Evolutionary conservation across 768 basidiomycete genomes (phyloP).

Genomic region (Imleria badia): DNA sequence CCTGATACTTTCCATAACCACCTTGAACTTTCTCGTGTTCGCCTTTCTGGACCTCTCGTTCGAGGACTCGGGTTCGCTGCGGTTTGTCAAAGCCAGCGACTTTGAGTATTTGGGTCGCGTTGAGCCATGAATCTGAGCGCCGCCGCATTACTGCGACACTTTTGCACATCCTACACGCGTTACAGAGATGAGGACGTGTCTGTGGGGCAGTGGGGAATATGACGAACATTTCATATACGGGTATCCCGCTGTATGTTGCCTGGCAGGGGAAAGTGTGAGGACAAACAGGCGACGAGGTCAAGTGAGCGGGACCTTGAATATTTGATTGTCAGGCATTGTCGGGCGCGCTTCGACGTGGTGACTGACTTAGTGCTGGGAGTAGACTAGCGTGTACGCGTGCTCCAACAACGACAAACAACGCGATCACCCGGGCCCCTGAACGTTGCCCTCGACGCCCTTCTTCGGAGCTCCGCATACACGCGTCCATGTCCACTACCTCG

Average conservation of each 20-base stretch:
- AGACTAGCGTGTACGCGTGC: slow-evolving; percentile 33
- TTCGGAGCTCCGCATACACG: slow-evolving; percentile 3
- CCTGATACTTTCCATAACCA: slow-evolving; percentile 99
- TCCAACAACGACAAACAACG: slow-evolving; percentile 43
- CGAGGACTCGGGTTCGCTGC: slow-evolving; percentile 93
- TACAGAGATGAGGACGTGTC: slow-evolving; percentile 35
- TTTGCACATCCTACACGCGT: slow-evolving; percentile 82
- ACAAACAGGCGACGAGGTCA: background rate
- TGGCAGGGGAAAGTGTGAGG: slow-evolving; percentile 32
- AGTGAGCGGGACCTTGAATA: slow-evolving; percentile 70
- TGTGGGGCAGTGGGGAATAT: slow-evolving; percentile 31
- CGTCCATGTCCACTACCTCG: background rate
- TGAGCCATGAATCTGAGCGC: slow-evolving; percentile 94
- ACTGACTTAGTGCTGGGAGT: slow-evolving; percentile 18
- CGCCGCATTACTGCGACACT: slow-evolving; percentile 97
- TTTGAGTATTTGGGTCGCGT: slow-evolving; percentile 98
- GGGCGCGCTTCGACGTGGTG: background rate
- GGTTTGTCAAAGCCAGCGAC: slow-evolving; percentile 99
- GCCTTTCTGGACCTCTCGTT: slow-evolving; percentile 97
- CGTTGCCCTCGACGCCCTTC: background rate
- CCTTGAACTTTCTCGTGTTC: slow-evolving; percentile 99
- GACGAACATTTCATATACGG: slow-evolving; percentile 87
- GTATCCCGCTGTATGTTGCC: slow-evolving; percentile 93
- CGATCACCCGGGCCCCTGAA: slow-evolving; percentile 24
- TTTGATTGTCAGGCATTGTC: slow-evolving; percentile 77